Conservation (phyloP, 164 flowering plant genomes). For the Litsea cubeba region DNA sequence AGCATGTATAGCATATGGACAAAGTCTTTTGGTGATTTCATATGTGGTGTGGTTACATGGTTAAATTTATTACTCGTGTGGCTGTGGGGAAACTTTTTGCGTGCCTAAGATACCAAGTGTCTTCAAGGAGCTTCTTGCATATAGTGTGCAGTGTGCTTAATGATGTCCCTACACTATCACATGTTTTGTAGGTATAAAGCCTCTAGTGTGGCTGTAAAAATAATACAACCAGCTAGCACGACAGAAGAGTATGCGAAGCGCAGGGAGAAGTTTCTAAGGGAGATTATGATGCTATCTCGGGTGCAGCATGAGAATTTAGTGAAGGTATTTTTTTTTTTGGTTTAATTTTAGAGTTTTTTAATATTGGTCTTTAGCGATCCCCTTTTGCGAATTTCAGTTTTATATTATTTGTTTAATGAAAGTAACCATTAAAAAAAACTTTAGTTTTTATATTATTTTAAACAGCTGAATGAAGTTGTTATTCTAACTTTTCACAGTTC, state of each 20-base stretch:
- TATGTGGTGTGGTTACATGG: background rate
- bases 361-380: background rate
- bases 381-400: background rate
- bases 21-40: too few species aligned
- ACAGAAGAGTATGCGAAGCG: background rate
- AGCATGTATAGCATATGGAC: background rate
- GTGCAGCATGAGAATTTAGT: conserved; percentile 27
- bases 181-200: conserved; percentile 23
- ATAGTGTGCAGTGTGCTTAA: background rate
- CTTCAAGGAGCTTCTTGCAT: background rate
- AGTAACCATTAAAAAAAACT: too few species aligned
- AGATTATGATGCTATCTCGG: conserved; percentile 21
- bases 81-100: background rate
- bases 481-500: too few species aligned
- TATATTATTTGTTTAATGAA: background rate
- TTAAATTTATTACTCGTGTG: background rate
- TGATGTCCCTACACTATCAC: background rate
- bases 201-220: conserved; percentile 23
- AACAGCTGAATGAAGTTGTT: too few species aligned
- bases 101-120: background rate
- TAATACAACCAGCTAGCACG: conserved; percentile 8
- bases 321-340: conserved; percentile 15
- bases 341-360: background rate
- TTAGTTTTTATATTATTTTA: background rate
- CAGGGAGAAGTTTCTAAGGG: conserved; percentile 20